These are phyloP conservation scores for Colletotrichum echinochloae DNA, from an alignment of 2,329 filamentous ascomycete species.

Conservation along the genomic window DNA sequence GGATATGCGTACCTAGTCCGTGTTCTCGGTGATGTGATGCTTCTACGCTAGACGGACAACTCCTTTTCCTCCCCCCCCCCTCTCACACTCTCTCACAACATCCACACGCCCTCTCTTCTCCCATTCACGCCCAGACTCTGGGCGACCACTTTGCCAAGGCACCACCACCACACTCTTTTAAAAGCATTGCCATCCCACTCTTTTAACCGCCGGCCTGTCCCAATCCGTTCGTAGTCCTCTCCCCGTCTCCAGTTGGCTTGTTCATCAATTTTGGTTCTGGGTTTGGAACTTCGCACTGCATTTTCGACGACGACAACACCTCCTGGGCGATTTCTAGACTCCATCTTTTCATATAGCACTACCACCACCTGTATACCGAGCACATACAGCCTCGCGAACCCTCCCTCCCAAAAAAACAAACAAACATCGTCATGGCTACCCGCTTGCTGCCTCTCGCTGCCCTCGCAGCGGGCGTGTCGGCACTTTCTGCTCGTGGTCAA, in stretches of 20 bases:
- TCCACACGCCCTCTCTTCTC: slow-evolving; percentile 7
- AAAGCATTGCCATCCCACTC: slow-evolving; percentile 37
- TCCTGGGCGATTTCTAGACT: slow-evolving; percentile 1
- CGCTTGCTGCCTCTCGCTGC: slow-evolving; percentile 21
- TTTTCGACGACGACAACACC: neutral
- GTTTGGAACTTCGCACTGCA: slow-evolving; percentile 14
- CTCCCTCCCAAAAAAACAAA: neutral
- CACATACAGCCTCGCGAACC: slow-evolving; percentile 1
- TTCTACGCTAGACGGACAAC: neutral
- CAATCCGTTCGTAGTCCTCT: neutral
- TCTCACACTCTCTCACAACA: neutral
- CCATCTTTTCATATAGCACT: neutral
- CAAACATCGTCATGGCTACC: slow-evolving; percentile 19
- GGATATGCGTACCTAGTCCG: too few relatives aligned
- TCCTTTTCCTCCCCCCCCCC: neutral
- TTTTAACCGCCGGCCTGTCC: slow-evolving; percentile 17
- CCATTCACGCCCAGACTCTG: slow-evolving; percentile 22
- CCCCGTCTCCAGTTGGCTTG: slow-evolving; percentile 13
- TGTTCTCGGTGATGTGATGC: neutral
- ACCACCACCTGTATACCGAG: neutral
- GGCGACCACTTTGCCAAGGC: slow-evolving; percentile 33
- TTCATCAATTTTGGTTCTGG: slow-evolving; percentile 20
- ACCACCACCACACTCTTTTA: slow-evolving; percentile 20
- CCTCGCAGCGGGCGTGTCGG: slow-evolving; percentile 28
- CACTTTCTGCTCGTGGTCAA: slow-evolving; percentile 16